Evolutionary conservation across 441 rosid species (phyloP).

Genomic region (Pelargonium australe): DNA sequence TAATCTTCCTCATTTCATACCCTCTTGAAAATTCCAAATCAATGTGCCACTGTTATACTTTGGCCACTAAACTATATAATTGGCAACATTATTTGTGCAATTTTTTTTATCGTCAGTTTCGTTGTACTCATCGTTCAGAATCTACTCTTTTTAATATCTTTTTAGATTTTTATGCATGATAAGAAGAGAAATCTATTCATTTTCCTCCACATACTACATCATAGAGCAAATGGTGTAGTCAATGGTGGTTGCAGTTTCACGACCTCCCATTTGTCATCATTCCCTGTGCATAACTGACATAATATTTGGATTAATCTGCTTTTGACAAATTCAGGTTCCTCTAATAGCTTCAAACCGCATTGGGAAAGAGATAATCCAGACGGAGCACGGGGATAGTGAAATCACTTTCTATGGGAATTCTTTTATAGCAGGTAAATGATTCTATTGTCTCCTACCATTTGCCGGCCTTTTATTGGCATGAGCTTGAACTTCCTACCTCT

Average conservation of each 20-base stretch:
- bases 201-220: neutral
- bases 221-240: neutral
- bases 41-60: neutral
- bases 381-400: conserved; percentile 74
- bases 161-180: neutral
- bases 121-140: neutral
- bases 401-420: conserved; percentile 81
- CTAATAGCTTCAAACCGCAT: conserved; percentile 76
- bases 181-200: neutral
- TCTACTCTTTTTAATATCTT: neutral
- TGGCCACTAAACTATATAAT: neutral
- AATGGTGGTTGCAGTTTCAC: too few relatives aligned
- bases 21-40: neutral
- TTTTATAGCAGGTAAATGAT: conserved; percentile 62
- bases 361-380: conserved; percentile 68
- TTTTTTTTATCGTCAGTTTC: too few relatives aligned
- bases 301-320: conserved; percentile 7
- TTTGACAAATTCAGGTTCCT: conserved; percentile 47
- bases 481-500: neutral
- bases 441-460: neutral
- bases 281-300: neutral
- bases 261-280: neutral
- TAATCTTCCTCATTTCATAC: conserved; percentile 6
- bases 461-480: neutral
- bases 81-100: neutral